Percentiles rank a stretch among this genome's conserved stretches.
phyloP scores from a whole-genome alignment of 2,329 filamentous ascomycete species.

The Chalaropsis thielavioides region DNA sequence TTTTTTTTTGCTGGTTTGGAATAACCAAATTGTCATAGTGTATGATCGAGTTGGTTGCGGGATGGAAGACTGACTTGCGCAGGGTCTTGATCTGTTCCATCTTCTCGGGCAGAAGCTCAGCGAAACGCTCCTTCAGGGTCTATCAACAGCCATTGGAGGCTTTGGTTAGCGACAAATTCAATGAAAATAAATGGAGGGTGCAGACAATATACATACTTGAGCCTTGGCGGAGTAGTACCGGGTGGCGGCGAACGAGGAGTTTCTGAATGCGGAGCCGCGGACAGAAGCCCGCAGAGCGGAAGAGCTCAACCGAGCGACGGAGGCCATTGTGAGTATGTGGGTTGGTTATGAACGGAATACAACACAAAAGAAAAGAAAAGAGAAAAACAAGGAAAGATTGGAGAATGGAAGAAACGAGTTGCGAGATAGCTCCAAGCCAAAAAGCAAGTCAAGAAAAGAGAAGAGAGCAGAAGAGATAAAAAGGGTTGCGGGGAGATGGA shows the following conservation, averaged over 20 bases:
- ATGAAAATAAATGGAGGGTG: neutral
- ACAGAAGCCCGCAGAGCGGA: slow-evolving; percentile 68
- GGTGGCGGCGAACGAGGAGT: slow-evolving; percentile 65
- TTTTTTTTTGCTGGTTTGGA: neutral
- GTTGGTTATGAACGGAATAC: slow-evolving; percentile 21
- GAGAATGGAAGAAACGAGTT: neutral
- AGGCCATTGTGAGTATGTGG: slow-evolving; percentile 51
- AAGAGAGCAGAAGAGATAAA: slow-evolving; percentile 1
- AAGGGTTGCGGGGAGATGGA: slow-evolving; percentile 1
- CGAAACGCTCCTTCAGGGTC: slow-evolving; percentile 97
- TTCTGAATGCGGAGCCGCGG: slow-evolving; percentile 50
- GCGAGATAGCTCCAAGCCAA: neutral
- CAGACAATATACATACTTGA: slow-evolving; percentile 40
- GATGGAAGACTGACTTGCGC: slow-evolving; percentile 56
- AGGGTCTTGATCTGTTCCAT: slow-evolving; percentile 99
- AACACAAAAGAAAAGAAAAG: too few species aligned
- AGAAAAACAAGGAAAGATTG: slow-evolving; percentile 18
- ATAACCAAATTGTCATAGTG: neutral
- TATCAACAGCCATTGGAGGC: slow-evolving; percentile 27
- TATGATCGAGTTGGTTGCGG: slow-evolving; percentile 11
- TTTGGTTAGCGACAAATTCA: slow-evolving; percentile 15
- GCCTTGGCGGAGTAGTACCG: slow-evolving; percentile 90
- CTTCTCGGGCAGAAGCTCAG: slow-evolving; percentile 87
- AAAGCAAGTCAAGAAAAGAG: neutral
- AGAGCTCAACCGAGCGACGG: slow-evolving; percentile 66